Evolutionary conservation across 108 stramenopile genomes (phyloP), one percentile per base, ranked within the genome.

Genomic region (Nitzschia inconspicua): DNA sequence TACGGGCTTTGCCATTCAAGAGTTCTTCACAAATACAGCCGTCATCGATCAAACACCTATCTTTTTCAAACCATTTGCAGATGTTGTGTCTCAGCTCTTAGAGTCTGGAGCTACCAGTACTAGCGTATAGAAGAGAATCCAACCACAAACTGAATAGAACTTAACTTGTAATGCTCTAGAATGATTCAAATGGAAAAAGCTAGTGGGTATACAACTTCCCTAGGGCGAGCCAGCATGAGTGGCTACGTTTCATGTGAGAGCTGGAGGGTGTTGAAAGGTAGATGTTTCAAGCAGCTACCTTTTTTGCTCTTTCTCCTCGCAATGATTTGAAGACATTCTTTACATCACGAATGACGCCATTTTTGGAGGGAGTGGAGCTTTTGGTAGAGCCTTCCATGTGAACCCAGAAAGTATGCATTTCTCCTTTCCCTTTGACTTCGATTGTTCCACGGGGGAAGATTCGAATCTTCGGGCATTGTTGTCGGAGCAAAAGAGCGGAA

Each of bases 371-470:
- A 8, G 31, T 52, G 3, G 6, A 13, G n/a, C 57, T 58, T 24
- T 30, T 8, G 10, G 40, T 52, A 8, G 60, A 55, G 8, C 54
- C 71, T 23, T 70, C 68, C 27, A 35, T 52, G 27, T 69, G 47
- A 7, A 77, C 62, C 77, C 77, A 84, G 37, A 57, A 85, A 13
- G 77, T 79, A 11, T 66, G 39, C 78, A 85, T 85, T 14, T 81
- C 75, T 13, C 86, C 85, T 47, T 88, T 88, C 3, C 83, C 86
- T 46, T 89, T 89, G 41, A 85, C 68, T 22, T 77, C 61, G 22
- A 88, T 78, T 13, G 49, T 53, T 7, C 78, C 83, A 47, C 86
- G 71, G 16, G 73, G 72, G 35, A 57, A 44, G 9, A 85, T 42
- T 18, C 39, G 20, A n/a, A 82, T 72, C 31, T 63, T 62, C 19